Conservation (phyloP, 305 asterid genomes). For the Salvia sclarea region DNA sequence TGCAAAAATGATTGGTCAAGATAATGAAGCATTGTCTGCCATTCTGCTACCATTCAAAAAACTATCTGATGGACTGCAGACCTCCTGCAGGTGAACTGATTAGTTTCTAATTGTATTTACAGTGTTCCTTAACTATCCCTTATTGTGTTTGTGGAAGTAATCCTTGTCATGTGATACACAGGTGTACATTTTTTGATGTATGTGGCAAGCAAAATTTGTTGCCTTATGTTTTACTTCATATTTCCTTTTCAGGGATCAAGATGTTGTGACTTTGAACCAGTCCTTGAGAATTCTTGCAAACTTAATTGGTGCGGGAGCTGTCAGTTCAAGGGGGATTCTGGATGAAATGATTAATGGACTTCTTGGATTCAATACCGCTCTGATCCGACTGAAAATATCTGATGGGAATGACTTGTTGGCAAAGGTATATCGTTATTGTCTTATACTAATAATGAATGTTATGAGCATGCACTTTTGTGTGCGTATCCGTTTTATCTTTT, state of each 20-base stretch:
- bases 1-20: constrained; percentile 82
- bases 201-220: constrained; percentile 8
- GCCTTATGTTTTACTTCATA: constrained; percentile 18
- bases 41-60: constrained; percentile 75
- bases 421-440: constrained; percentile 56
- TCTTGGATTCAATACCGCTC: constrained; percentile 62
- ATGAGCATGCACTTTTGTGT: background rate
- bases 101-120: background rate
- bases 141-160: constrained; percentile 21
- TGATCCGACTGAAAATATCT: constrained; percentile 47
- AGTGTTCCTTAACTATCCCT: background rate
- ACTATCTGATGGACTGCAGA: constrained; percentile 52
- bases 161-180: background rate
- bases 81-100: constrained; percentile 57
- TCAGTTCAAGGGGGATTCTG: constrained; percentile 65
- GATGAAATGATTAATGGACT: constrained; percentile 73
- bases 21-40: constrained; percentile 79
- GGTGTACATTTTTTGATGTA: no score
- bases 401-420: constrained; percentile 78
- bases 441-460: constrained; percentile 26
- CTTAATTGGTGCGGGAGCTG: constrained; percentile 78
- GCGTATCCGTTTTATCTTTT: background rate
- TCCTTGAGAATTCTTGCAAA: constrained; percentile 85
- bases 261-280: constrained; percentile 63
- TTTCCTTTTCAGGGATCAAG: constrained; percentile 65